These are phyloP conservation scores for Lentinula edodes DNA, from an alignment of 768 basidiomycete species.

Conservation along the genomic window DNA sequence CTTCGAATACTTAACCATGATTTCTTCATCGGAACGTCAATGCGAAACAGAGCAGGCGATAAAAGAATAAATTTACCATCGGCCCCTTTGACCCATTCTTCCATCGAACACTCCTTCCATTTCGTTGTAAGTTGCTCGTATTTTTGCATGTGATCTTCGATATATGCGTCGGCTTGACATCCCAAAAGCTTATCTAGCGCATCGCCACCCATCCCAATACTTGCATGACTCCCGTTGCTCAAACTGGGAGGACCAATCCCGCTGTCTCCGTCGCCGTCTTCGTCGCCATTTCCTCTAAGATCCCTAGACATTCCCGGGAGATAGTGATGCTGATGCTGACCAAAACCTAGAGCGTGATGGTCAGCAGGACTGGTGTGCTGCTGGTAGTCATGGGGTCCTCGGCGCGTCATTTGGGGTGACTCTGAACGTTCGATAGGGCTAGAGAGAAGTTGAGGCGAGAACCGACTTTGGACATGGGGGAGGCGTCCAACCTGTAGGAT, in stretches of 20 bases:
- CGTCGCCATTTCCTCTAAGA: neutral
- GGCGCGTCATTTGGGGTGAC: neutral
- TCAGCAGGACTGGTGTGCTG: neutral
- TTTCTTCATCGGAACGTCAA: constrained; percentile 25
- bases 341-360: neutral
- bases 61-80: constrained; percentile 30
- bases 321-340: neutral
- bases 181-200: constrained; percentile 27
- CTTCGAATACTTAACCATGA: constrained; percentile 33
- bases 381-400: neutral
- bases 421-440: neutral
- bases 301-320: neutral
- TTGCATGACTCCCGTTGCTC: neutral
- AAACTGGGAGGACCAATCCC: neutral
- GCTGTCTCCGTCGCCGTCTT: neutral
- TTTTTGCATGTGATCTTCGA: constrained; percentile 32
- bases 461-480: neutral
- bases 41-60: neutral
- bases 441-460: constrained; percentile 2
- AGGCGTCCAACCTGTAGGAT: neutral
- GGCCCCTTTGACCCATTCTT: constrained; percentile 52
- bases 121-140: constrained; percentile 39
- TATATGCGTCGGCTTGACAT: constrained; percentile 35
- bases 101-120: constrained; percentile 45
- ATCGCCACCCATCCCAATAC: neutral